Percentiles rank a stretch among this genome's conserved stretches.
Evolutionary conservation across 108 stramenopile species (phyloP).

Genomic region (Cyclotella choctawhatcheeana): DNA sequence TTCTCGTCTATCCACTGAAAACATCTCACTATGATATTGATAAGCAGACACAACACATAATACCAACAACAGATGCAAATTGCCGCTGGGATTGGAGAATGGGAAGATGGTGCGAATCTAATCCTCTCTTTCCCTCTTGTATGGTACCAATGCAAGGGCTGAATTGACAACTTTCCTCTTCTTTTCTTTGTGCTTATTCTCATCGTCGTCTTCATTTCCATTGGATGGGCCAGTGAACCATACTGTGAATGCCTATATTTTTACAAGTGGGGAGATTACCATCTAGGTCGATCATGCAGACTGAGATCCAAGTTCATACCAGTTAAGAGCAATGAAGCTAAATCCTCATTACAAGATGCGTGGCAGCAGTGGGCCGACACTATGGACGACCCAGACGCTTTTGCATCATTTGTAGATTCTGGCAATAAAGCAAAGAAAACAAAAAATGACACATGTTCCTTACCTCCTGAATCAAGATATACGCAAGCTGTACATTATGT

Average conservation of each 20-base stretch:
- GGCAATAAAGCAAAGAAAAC: constrained; percentile 9
- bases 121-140: no score
- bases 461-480: constrained; percentile 47
- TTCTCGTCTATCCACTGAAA: no score
- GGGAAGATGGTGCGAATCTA: no score
- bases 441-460: constrained; percentile 6
- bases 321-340: constrained; percentile 9
- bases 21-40: no score
- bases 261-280: constrained; percentile 75
- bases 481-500: constrained; percentile 33
- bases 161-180: no score
- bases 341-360: constrained; percentile 39
- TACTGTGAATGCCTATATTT: constrained; percentile 70
- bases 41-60: constrained; percentile 76
- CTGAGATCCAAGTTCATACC: constrained; percentile 28
- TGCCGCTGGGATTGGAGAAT: constrained; percentile 81
- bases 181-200: no score
- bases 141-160: no score
- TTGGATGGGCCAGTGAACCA: no score
- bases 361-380: constrained; percentile 42
- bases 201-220: no score
- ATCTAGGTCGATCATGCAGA: constrained; percentile 81
- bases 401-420: constrained; percentile 19
- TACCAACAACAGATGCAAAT: constrained; percentile 48
- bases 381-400: constrained; percentile 25